Base-by-base conservation (phyloP, 345 rosid genomes). In the Bretschneidera sinensis region DNA sequence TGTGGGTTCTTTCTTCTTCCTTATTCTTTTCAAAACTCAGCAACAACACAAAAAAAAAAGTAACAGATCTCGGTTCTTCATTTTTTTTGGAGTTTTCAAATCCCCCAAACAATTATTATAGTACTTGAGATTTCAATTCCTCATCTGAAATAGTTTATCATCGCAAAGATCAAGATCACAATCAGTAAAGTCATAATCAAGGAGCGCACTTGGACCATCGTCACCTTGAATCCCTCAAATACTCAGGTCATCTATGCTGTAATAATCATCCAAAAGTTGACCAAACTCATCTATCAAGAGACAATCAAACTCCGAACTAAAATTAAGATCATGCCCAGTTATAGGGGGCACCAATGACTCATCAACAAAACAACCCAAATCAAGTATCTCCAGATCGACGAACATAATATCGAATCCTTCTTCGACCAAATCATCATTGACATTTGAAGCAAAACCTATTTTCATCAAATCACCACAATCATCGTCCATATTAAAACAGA, bases 121-220 rank as follows among this genome's bases (percentile, higher is more conserved):
- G n/a, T n/a, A n/a, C n/a, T n/a, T n/a, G n/a, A n/a, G n/a, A n/a
- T n/a, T n/a, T n/a, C n/a, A n/a, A n/a, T n/a, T n/a, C n/a, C n/a
- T n/a, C n/a, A n/a, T n/a, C n/a, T n/a, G n/a, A 49, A 59, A 65
- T 50, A 75, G 76, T 17, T 84, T 87, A n/a, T 78, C 76, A 34
- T 69, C 78, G 45, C 71, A 74, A 2, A 80, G 73, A 52, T 74
- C 87, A 13, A 81, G 74, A n/a, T 73, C 77, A 54, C 64, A 61
- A 0, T 73, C 77, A 13, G 70, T 43, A 58, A 77, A 77, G 64
- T 89, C 88, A 39, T 43, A 89, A 65, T 92, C 97, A 0, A 96
- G 97, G 13, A 92, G 87, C 66, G 76, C 90, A 2, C 81, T 83
- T 6, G 83, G 81, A 21, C 68, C 78, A 8, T 66, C 72, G 0